Conservation (phyloP, 2,329 filamentous ascomycete species). For the Madurella fahalii region DNA sequence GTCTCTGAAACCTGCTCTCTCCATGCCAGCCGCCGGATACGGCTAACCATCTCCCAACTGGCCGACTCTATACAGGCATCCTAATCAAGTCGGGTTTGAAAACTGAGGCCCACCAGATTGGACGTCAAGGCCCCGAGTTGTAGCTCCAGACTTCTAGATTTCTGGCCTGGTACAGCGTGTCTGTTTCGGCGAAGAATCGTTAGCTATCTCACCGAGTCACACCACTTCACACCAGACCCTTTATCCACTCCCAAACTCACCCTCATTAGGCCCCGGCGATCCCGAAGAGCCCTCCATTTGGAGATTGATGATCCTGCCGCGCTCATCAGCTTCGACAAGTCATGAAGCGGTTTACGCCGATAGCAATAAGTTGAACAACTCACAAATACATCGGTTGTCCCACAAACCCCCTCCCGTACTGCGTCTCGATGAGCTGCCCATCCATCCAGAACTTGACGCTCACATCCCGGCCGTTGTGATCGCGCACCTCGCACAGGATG, state of each 20-base stretch:
- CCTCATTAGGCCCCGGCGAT: constrained; percentile 35
- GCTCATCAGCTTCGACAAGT: not conserved
- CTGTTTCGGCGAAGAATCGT: not conserved
- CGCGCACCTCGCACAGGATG: constrained; percentile 47
- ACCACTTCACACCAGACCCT: not conserved
- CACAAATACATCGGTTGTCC: constrained; percentile 44
- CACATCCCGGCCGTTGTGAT: constrained; percentile 49
- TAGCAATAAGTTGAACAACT: constrained; percentile 24
- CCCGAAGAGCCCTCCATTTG: constrained; percentile 46
- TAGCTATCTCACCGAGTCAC: not conserved
- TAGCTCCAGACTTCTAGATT: constrained; percentile 24
- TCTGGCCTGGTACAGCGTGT: constrained; percentile 21
- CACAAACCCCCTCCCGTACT: constrained; percentile 47
- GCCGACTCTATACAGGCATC: no score
- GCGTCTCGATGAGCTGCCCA: constrained; percentile 44
- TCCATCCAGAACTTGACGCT: constrained; percentile 53
- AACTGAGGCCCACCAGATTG: not conserved
- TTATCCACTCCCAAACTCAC: constrained; percentile 16
- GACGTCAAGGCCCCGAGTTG: constrained; percentile 8
- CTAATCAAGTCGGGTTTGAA: no score
- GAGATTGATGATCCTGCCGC: constrained; percentile 39
- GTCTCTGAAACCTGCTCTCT: no score
- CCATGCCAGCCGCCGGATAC: no score
- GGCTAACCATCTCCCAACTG: no score
- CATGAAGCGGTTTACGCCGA: not conserved